Percentiles rank a stretch among this genome's conserved stretches.
Conservation (phyloP, 176 grass and related monocot genomes). For the Echinochloa phyllopogon region DNA sequence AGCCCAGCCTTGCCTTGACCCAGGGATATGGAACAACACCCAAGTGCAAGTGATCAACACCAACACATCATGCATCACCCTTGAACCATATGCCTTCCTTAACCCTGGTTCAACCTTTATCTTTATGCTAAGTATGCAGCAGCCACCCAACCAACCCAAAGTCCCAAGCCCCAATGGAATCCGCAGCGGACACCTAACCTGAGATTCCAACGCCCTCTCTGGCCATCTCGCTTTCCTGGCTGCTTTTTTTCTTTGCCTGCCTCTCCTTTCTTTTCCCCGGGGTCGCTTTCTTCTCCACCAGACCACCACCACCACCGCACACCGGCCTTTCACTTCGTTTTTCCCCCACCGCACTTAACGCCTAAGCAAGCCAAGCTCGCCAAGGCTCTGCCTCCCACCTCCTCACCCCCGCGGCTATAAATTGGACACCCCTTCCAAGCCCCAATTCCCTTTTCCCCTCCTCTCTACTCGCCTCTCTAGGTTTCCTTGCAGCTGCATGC, state of each 20-base stretch:
- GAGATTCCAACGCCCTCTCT: conserved; percentile 45
- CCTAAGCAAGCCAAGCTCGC: conserved; percentile 45
- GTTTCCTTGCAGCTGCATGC: conserved; percentile 40
- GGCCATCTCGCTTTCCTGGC: not conserved
- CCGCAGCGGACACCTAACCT: conserved; percentile 30
- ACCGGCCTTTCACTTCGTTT: conserved; percentile 12
- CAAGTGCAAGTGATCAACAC: not conserved
- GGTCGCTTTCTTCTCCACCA: conserved; percentile 34
- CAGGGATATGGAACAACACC: not conserved
- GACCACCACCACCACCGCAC: conserved; percentile 31
- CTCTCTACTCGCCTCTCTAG: conserved; percentile 39
- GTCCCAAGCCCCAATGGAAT: not conserved
- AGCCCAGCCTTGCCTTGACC: not conserved
- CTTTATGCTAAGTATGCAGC: not conserved
- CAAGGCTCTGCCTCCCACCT: not conserved
- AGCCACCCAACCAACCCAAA: not conserved
- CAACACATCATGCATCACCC: not conserved
- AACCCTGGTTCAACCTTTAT: not conserved
- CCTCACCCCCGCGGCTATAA: conserved; percentile 51
- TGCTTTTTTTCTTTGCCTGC: conserved; percentile 8
- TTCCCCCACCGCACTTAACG: conserved; percentile 40
- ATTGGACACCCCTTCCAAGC: conserved; percentile 51
- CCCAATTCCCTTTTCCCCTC: conserved; percentile 90
- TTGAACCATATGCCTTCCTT: not conserved
- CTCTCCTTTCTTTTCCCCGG: not conserved